Evolutionary conservation across 306 rosid genomes (phyloP), one percentile per base, ranked within the genome.

Genomic region (Begonia loranthoides): DNA sequence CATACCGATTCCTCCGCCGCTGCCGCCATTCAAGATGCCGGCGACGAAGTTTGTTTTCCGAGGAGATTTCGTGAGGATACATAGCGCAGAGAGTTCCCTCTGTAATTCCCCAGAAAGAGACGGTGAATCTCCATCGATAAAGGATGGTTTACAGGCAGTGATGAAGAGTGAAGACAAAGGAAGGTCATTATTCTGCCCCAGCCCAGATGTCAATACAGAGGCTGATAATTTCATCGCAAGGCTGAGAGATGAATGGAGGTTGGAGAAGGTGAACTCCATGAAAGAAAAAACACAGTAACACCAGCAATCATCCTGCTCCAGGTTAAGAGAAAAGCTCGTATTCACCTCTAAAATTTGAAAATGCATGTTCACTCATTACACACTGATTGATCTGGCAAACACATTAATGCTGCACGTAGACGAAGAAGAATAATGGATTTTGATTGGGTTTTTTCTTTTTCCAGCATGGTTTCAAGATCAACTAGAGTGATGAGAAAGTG

Each of bases 121-220:
- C 73, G 44, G 61, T 50, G 33, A 62, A 59, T 11, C 45, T 1
- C 13, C 59, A 46, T 17, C 72, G 13, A 15, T 13, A 54, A 36
- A 4, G 75, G 50, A 6, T 45, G 40, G 15, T 28, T 76, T 50
- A 34, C 49, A 38, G 19, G 52, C 15, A 16, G 56, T 2, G 19
- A 70, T 2, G 24, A 68, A 66, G 52, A 75, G 59, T 56, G 65
- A 71, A 41, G 66, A 69, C 4, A 51, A 50, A 7, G 54, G 22
- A 51, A 75, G 59, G 51, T 0, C 82, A n/a, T 65, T 65, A 16
- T 68, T 72, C 67, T 90, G 95, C 56, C 80, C 95, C 4, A 90
- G 99, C 68, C 99, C 94, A 5, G 93, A 90, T 24, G 95, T 86
- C 17, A 78, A 90, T 38, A 28, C 63, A 9, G 84, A 73, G 52